A percentile compares a stretch with the other conserved stretches of the same genome.
Conservation (phyloP, 2,329 filamentous ascomycete species). For the Trichophyton verrucosum region DNA sequence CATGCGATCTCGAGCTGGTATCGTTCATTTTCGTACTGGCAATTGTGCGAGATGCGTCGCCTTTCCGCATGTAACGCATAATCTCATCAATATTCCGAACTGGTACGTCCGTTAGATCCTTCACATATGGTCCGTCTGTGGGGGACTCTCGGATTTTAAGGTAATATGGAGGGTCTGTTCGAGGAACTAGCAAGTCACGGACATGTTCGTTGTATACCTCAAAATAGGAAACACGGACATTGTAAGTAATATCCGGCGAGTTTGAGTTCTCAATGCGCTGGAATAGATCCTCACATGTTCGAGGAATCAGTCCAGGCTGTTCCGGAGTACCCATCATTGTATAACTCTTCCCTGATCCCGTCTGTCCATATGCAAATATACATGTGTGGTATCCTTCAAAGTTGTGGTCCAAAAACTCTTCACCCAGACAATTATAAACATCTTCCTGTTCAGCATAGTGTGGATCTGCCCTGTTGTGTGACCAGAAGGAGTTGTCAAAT, state of each 20-base stretch:
- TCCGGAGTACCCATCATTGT: slow-evolving; percentile 89
- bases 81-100: slow-evolving; percentile 81
- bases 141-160: slow-evolving; percentile 95
- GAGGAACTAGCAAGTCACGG: slow-evolving; percentile 75
- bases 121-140: slow-evolving; percentile 89
- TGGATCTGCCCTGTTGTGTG: slow-evolving; percentile 61
- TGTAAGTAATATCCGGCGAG: slow-evolving; percentile 86
- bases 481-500: slow-evolving; percentile 99
- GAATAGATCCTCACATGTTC: slow-evolving; percentile 92
- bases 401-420: slow-evolving; percentile 97
- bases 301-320: slow-evolving; percentile 80
- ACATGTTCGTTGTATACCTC: slow-evolving; percentile 99
- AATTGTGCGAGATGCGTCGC: slow-evolving; percentile 74
- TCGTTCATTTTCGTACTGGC: slow-evolving; percentile 99
- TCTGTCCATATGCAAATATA: slow-evolving; percentile 97
- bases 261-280: slow-evolving; percentile 78
- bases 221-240: slow-evolving; percentile 95
- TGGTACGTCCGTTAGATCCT: slow-evolving; percentile 86
- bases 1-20: slow-evolving; percentile 88
- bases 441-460: slow-evolving; percentile 90
- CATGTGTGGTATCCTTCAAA: slow-evolving; percentile 99
- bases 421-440: slow-evolving; percentile 84
- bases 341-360: slow-evolving; percentile 93
- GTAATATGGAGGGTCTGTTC: slow-evolving; percentile 71
- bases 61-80: slow-evolving; percentile 76